phyloP scores from a whole-genome alignment of 1,284 basidiomycete species.

The Heterobasidion parviporum region DNA sequence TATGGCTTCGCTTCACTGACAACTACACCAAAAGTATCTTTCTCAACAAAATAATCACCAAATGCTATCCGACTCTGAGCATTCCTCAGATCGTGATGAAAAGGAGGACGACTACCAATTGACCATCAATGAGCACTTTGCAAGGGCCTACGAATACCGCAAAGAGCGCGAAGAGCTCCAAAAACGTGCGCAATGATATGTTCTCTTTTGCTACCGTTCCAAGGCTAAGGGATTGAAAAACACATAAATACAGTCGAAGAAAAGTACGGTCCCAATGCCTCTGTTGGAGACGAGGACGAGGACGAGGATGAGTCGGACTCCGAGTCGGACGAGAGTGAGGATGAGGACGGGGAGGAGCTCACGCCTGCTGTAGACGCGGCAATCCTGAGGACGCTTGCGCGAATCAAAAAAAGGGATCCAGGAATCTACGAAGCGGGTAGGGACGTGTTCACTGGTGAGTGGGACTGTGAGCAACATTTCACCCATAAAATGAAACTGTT shows the following conservation, averaged over 20 bases:
- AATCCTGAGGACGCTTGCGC: conserved; percentile 84
- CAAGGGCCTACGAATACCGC: conserved; percentile 72
- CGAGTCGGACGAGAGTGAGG: conserved; percentile 79
- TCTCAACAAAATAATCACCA: conserved; percentile 6
- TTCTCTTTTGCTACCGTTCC: background rate
- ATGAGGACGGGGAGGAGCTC: conserved; percentile 93
- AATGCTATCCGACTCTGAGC: conserved; percentile 4
- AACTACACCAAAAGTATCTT: too few relatives aligned
- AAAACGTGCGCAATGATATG: conserved; percentile 44
- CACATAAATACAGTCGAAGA: conserved; percentile 60
- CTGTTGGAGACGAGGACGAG: conserved; percentile 32
- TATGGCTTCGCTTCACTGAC: too few relatives aligned
- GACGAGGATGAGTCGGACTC: conserved; percentile 57
- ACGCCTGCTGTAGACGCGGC: conserved; percentile 94
- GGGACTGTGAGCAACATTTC: background rate
- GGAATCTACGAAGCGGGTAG: conserved; percentile 70
- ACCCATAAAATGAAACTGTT: background rate
- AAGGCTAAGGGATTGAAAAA: background rate
- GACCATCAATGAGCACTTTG: conserved; percentile 77
- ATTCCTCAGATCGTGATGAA: conserved; percentile 18
- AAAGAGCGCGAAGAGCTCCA: conserved; percentile 81
- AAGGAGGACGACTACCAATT: conserved; percentile 38
- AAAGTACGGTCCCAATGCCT: conserved; percentile 65
- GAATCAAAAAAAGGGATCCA: conserved; percentile 81
- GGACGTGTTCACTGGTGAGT: conserved; percentile 69